Evolutionary conservation across 1,284 basidiomycete species (phyloP).

Genomic region (Naganishia sp.): DNA sequence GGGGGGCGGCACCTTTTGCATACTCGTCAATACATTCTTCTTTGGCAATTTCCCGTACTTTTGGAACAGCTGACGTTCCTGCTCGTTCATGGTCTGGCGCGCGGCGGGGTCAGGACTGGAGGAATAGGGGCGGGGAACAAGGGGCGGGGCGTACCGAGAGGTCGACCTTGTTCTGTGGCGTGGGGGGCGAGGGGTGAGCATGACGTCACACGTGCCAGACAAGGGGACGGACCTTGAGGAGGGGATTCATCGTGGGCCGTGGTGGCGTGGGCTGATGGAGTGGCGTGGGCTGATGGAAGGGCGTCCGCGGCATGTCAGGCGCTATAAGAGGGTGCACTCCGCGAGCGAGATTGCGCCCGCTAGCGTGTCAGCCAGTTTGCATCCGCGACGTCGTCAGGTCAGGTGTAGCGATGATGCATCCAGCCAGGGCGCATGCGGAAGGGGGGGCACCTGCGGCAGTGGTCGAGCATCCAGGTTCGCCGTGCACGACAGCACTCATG

Average conservation of each 20-base stretch:
- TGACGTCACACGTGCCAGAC: not conserved
- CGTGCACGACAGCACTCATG: no score
- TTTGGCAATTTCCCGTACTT: slow-evolving; percentile 92
- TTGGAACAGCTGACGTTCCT: slow-evolving; percentile 91
- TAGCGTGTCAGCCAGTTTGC: no score
- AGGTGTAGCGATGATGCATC: no score
- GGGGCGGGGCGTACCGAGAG: slow-evolving; percentile 43
- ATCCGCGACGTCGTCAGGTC: no score
- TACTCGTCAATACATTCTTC: slow-evolving; percentile 88
- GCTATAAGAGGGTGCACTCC: no score
- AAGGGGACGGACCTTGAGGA: slow-evolving; percentile 27
- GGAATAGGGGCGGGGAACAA: not conserved
- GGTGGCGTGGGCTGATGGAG: no score
- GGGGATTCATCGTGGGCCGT: slow-evolving; percentile 26
- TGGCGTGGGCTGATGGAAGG: no score
- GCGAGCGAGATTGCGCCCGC: no score
- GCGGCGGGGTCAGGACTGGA: not conserved
- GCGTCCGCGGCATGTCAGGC: no score
- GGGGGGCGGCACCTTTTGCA: slow-evolving; percentile 72
- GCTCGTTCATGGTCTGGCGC: slow-evolving; percentile 67
- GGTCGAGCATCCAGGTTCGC: no score
- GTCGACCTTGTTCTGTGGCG: slow-evolving; percentile 52
- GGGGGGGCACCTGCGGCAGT: no score
- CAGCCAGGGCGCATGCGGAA: no score
- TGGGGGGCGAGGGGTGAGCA: slow-evolving; percentile 11